These are phyloP conservation scores for Botryosphaeria dothidea DNA, from an alignment of 2,329 filamentous ascomycete genomes.

Conservation along the genomic window DNA sequence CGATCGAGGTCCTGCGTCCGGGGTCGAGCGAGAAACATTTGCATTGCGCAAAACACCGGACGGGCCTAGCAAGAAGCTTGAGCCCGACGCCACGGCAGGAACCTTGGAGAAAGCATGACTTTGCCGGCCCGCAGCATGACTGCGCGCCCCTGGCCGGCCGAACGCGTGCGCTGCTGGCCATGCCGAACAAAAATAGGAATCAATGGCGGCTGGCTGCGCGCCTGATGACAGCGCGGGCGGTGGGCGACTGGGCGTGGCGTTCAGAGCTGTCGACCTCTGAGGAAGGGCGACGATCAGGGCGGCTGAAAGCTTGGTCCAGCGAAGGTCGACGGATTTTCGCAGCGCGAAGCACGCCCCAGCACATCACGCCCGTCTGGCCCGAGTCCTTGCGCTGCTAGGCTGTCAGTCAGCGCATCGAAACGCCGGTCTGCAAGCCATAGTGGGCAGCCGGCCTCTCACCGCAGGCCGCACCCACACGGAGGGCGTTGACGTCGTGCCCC, in stretches of 20 bases:
- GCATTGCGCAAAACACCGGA: slow-evolving; percentile 6
- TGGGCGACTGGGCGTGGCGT: background rate
- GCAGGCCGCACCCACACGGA: background rate
- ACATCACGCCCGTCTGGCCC: slow-evolving; percentile 12
- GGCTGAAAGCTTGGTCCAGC: background rate
- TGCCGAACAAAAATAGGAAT: background rate
- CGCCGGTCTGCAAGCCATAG: background rate
- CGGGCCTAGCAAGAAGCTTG: slow-evolving; percentile 13
- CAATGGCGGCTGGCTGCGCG: slow-evolving; percentile 1
- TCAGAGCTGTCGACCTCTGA: background rate
- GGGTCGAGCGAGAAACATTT: slow-evolving; percentile 3
- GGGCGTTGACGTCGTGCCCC: background rate
- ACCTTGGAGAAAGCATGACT: background rate
- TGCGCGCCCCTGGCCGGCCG: background rate
- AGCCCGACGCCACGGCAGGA: background rate
- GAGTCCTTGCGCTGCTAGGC: background rate
- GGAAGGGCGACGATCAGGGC: background rate
- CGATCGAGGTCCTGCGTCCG: background rate
- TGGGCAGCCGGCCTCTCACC: background rate
- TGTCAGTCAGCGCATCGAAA: background rate
- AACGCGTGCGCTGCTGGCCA: background rate
- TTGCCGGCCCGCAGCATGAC: background rate
- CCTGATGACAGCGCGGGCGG: background rate
- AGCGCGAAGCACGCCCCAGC: slow-evolving; percentile 1
- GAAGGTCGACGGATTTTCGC: background rate